Conservation (phyloP, 176 grass and related monocot genomes). For the Oryza glumipatula region DNA sequence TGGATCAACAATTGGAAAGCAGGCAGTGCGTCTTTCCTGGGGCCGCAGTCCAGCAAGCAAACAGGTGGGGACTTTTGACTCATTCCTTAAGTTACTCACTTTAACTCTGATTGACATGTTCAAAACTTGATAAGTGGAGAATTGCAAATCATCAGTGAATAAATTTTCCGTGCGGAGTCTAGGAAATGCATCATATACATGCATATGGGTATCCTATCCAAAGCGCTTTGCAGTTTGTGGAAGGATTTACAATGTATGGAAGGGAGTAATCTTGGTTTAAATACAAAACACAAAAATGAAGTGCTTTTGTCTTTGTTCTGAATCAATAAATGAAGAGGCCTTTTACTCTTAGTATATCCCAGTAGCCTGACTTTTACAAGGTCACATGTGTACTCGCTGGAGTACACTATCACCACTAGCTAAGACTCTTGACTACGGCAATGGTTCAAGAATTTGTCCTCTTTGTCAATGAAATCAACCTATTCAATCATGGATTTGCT, state of each 20-base stretch:
- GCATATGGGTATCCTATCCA: not conserved
- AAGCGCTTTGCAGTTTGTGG: not conserved
- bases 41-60: conserved; percentile 90
- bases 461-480: not conserved
- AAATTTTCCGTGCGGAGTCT: not conserved
- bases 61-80: conserved; percentile 55
- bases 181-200: not conserved
- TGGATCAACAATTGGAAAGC: conserved; percentile 82
- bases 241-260: not conserved
- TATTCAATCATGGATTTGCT: not conserved
- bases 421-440: not conserved
- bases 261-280: not conserved
- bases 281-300: not conserved
- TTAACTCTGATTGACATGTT: not conserved
- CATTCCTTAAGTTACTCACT: not conserved
- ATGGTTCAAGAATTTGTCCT: not conserved
- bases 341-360: not conserved
- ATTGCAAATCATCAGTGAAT: not conserved
- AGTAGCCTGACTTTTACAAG: not conserved
- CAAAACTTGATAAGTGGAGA: not conserved
- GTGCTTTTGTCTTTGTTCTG: not conserved
- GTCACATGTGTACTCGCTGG: not conserved
- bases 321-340: not conserved
- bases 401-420: not conserved
- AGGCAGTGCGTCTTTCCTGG: conserved; percentile 88